phyloP scores from a whole-genome alignment of 306 rosid species.

The Rosa multiflora region DNA sequence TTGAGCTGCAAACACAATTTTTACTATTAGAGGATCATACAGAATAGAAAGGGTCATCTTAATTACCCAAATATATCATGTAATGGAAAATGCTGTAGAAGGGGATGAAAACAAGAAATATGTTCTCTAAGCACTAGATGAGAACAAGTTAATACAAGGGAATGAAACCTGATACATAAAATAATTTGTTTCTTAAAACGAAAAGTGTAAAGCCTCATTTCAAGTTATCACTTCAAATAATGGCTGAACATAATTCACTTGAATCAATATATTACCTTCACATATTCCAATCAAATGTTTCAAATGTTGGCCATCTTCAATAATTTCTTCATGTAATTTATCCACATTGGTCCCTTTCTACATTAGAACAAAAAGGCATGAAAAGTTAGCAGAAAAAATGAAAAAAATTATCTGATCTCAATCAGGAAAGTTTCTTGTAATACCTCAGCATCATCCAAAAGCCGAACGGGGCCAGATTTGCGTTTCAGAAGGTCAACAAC shows the following conservation, averaged over 20 bases:
- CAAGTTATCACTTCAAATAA: neutral
- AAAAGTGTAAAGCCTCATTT: neutral
- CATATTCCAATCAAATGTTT: conserved; percentile 70
- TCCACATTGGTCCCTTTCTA: conserved; percentile 57
- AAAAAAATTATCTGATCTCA: neutral
- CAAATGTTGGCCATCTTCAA: conserved; percentile 71
- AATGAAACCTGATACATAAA: no score
- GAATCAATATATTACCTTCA: conserved; percentile 60
- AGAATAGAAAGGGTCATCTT: conserved; percentile 1
- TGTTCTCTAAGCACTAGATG: neutral
- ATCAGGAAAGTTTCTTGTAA: neutral
- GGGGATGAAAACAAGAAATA: neutral
- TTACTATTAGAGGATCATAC: conserved; percentile 20
- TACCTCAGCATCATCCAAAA: conserved; percentile 77
- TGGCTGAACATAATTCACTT: conserved; percentile 13
- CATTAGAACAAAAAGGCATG: conserved; percentile 1
- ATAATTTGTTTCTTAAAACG: neutral
- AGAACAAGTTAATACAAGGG: neutral
- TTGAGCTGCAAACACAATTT: conserved; percentile 60
- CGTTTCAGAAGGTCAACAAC: conserved; percentile 62
- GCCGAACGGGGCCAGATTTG: conserved; percentile 54
- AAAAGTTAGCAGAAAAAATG: neutral
- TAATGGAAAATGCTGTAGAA: neutral
- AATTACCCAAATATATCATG: neutral
- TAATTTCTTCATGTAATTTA: conserved; percentile 67